Conservation (phyloP, 2,329 filamentous ascomycete genomes). For the Ceratocystis papillata region DNA sequence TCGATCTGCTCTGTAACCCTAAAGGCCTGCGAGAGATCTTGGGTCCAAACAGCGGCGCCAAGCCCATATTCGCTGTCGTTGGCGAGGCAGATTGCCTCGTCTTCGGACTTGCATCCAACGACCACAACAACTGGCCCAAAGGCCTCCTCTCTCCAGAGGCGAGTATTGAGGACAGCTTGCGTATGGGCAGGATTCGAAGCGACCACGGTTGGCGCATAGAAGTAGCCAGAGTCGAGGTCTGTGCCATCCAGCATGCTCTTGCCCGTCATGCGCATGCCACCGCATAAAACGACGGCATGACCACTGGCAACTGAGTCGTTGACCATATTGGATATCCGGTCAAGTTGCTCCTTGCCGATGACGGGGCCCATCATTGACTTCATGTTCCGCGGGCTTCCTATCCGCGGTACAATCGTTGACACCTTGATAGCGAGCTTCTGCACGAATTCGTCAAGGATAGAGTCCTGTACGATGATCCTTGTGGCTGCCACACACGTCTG, state of each 20-base stretch:
- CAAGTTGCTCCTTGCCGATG: conserved; percentile 28
- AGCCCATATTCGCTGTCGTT: conserved; percentile 45
- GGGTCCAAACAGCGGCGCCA: conserved; percentile 46
- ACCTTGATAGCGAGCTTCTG: conserved; percentile 45
- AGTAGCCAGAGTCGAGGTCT: conserved; percentile 47
- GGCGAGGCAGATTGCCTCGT: conserved; percentile 30
- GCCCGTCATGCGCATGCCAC: conserved; percentile 31
- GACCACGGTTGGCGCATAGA: conserved; percentile 29
- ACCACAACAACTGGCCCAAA: conserved; percentile 56
- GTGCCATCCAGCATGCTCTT: conserved; percentile 37
- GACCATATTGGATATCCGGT: conserved; percentile 53
- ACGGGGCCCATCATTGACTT: conserved; percentile 38
- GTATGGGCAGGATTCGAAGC: conserved; percentile 41
- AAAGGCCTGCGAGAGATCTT: conserved; percentile 40
- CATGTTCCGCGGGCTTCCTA: conserved; percentile 32
- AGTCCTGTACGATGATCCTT: conserved; percentile 47
- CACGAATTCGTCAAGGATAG: conserved; percentile 45
- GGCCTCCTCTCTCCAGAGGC: conserved; percentile 50
- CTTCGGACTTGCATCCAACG: conserved; percentile 34
- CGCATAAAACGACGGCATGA: conserved; percentile 27
- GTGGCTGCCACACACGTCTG: conserved; percentile 52
- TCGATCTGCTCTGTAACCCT: conserved; percentile 43
- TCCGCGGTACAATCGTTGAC: conserved; percentile 33
- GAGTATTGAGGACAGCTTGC: conserved; percentile 28
- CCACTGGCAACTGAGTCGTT: conserved; percentile 35